Percentiles rank a stretch among this genome's conserved stretches.
These are phyloP conservation scores for Podosphaera leucotricha DNA, from an alignment of 2,329 filamentous ascomycete species.

Conservation along the genomic window DNA sequence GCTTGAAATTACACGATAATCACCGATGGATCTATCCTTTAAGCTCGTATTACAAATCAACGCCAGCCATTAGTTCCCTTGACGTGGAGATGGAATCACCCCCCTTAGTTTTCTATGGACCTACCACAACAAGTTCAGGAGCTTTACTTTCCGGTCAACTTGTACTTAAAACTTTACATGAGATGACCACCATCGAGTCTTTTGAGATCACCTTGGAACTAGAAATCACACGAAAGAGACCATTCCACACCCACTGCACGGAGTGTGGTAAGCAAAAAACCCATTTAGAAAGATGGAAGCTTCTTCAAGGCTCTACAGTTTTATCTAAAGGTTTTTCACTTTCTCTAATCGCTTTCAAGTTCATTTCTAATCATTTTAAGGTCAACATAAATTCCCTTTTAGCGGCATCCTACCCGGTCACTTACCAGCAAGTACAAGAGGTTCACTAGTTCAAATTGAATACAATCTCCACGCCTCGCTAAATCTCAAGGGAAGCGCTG, in stretches of 20 bases:
- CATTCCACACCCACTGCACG: slow-evolving; percentile 54
- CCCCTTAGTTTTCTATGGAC: slow-evolving; percentile 53
- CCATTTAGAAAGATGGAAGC: slow-evolving; percentile 57
- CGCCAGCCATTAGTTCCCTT: slow-evolving; percentile 9
- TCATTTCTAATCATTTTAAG: slow-evolving; percentile 17
- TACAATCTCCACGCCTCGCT: slow-evolving; percentile 56
- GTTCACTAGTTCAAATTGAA: slow-evolving; percentile 45
- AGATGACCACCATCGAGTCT: slow-evolving; percentile 39
- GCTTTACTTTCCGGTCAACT: slow-evolving; percentile 70
- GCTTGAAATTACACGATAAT: slow-evolving; percentile 7
- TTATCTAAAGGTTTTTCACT: slow-evolving; percentile 24
- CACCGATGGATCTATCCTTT: slow-evolving; percentile 14
- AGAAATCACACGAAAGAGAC: slow-evolving; percentile 54
- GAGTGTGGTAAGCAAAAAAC: slow-evolving; percentile 51
- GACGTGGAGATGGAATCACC: slow-evolving; percentile 27
- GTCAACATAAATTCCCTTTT: slow-evolving; percentile 64
- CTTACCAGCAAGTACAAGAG: slow-evolving; percentile 64
- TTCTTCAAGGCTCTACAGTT: slow-evolving; percentile 34
- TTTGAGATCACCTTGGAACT: slow-evolving; percentile 52
- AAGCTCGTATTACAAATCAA: slow-evolving; percentile 8
- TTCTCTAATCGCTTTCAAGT: background rate
- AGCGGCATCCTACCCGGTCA: slow-evolving; percentile 67
- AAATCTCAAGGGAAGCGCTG: slow-evolving; percentile 30
- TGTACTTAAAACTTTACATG: slow-evolving; percentile 46
- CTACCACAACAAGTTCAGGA: slow-evolving; percentile 50